Conservation (phyloP, 345 rosid genomes). For the Gossypium turneri region DNA sequence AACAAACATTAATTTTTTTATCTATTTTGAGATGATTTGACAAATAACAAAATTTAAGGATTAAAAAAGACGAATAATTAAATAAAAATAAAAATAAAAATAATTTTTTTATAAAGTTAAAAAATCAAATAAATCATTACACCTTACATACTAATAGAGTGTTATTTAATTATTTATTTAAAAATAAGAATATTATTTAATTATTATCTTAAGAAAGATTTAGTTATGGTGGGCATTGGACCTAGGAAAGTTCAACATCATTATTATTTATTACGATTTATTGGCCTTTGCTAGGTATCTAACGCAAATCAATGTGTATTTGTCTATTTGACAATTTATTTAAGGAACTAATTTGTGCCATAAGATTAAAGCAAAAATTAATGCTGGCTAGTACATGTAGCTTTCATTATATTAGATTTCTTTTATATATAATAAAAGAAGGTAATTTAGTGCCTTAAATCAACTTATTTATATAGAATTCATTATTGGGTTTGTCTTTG, state of each 20-base stretch:
- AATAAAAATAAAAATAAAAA: too few species aligned
- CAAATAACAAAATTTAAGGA: accelerated
- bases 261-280: neutral
- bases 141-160: too few species aligned
- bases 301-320: neutral
- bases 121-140: too few species aligned
- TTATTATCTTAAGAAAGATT: too few species aligned
- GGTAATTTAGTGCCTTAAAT: too few species aligned
- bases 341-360: neutral
- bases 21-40: too few species aligned
- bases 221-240: neutral
- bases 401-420: neutral
- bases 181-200: too few species aligned
- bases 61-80: too few species aligned
- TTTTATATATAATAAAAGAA: too few species aligned
- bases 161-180: neutral
- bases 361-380: neutral
- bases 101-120: too few species aligned
- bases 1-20: accelerated
- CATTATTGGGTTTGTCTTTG: too few species aligned
- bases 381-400: neutral
- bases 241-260: conserved; percentile 5
- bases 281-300: neutral
- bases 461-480: too few species aligned
- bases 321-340: neutral